These are phyloP conservation scores for Xenosphaeropsis pyriputrescens DNA, from an alignment of 2,329 filamentous ascomycete species.

Conservation along the genomic window DNA sequence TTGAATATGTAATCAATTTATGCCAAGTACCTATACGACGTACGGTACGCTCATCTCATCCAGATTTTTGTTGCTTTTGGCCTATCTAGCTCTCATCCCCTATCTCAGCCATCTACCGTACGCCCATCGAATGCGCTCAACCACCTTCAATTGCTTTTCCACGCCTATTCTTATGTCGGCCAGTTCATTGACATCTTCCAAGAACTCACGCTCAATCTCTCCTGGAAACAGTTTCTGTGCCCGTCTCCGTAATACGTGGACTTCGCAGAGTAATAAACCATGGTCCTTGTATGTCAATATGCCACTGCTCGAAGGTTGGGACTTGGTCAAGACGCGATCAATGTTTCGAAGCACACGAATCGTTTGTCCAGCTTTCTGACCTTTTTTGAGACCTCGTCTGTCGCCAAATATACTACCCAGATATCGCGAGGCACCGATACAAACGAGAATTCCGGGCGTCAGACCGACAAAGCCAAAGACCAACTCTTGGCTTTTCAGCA, in stretches of 20 bases:
- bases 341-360: slow-evolving; percentile 75
- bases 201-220: slow-evolving; percentile 68
- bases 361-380: slow-evolving; percentile 52
- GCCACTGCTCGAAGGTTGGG: slow-evolving; percentile 54
- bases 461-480: slow-evolving; percentile 96
- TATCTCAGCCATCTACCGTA: slow-evolving; percentile 60
- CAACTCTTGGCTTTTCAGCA: slow-evolving; percentile 90
- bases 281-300: slow-evolving; percentile 86
- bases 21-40: too few relatives aligned
- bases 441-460: slow-evolving; percentile 84
- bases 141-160: slow-evolving; percentile 60
- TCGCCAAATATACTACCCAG: slow-evolving; percentile 54
- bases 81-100: too few relatives aligned
- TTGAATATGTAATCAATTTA: too few relatives aligned
- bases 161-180: slow-evolving; percentile 68
- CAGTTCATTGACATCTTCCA: slow-evolving; percentile 77
- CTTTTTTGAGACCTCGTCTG: slow-evolving; percentile 50
- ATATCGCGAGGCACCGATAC: slow-evolving; percentile 60
- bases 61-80: too few relatives aligned
- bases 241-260: slow-evolving; percentile 64
- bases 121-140: slow-evolving; percentile 79
- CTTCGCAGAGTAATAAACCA: slow-evolving; percentile 77
- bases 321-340: slow-evolving; percentile 61
- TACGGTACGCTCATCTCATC: too few relatives aligned
- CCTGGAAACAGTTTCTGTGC: slow-evolving; percentile 55